phyloP scores from a whole-genome alignment of 176 grass and related monocot species.

The Juncus effusus region DNA sequence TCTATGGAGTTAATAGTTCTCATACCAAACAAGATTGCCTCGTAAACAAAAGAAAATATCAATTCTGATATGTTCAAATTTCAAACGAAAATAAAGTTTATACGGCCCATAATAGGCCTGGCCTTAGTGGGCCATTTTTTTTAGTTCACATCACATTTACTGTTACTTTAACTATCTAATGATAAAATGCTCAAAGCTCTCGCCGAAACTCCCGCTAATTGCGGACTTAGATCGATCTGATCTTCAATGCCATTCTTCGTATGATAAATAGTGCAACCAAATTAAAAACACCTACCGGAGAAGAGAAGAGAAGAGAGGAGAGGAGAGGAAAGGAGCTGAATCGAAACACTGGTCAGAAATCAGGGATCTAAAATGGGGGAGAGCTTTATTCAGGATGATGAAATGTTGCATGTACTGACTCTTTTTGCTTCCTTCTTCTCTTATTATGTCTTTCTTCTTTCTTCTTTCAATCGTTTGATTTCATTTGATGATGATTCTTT shows the following conservation, averaged over 20 bases:
- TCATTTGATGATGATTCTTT: not conserved
- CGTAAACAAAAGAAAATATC: too few relatives aligned
- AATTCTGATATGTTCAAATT: too few relatives aligned
- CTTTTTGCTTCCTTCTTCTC: not conserved
- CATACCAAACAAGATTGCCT: too few relatives aligned
- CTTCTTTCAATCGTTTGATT: not conserved
- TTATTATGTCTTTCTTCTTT: slow-evolving; percentile 1
- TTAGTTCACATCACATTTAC: too few relatives aligned
- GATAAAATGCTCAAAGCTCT: not conserved
- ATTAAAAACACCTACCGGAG: slow-evolving; percentile 1
- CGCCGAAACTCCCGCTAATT: slow-evolving; percentile 9
- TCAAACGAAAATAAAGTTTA: too few relatives aligned
- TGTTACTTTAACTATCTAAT: too few relatives aligned
- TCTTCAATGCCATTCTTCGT: not conserved
- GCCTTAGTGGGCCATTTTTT: too few relatives aligned
- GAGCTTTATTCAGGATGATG: slow-evolving; percentile 7
- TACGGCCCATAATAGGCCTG: too few relatives aligned
- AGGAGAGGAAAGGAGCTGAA: too few relatives aligned
- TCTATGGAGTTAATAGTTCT: too few relatives aligned
- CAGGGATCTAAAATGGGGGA: slow-evolving; percentile 15
- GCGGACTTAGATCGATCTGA: too few relatives aligned
- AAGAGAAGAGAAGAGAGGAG: not conserved
- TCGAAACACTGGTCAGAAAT: not conserved
- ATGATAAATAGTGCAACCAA: not conserved
- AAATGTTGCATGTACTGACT: slow-evolving; percentile 1